These are phyloP conservation scores for Mucor irregularis DNA, from an alignment of 371 early-diverging fungal genomes.

Conservation along the genomic window DNA sequence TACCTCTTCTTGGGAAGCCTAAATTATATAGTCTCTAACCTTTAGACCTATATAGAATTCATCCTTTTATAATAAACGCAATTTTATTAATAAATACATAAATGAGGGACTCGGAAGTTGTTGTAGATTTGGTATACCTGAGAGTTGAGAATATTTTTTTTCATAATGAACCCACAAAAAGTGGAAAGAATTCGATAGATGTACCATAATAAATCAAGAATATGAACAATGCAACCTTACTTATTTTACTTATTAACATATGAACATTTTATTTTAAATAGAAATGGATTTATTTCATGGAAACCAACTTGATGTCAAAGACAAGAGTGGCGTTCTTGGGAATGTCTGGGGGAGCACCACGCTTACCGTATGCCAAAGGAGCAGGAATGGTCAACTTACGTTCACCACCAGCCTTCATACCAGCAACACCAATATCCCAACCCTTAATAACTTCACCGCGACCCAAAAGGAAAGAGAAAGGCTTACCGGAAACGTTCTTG, in stretches of 20 bases:
- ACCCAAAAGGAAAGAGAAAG: slow-evolving; percentile 88
- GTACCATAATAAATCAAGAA: not conserved
- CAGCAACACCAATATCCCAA: slow-evolving; percentile 88
- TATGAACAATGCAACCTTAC: not conserved
- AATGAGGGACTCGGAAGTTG: too few species aligned
- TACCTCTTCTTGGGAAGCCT: slow-evolving; percentile 36
- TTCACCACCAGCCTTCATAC: slow-evolving; percentile 92
- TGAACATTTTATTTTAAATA: not conserved
- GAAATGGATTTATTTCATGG: slow-evolving; percentile 23
- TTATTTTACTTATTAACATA: not conserved
- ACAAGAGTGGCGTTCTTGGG: slow-evolving; percentile 83
- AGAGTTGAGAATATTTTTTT: too few species aligned
- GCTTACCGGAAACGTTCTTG: slow-evolving; percentile 86
- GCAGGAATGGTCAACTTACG: slow-evolving; percentile 91
- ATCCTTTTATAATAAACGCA: too few species aligned
- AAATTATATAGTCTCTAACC: slow-evolving; percentile 12
- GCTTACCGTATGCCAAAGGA: slow-evolving; percentile 81
- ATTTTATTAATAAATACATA: too few species aligned
- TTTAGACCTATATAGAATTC: too few species aligned
- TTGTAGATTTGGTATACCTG: too few species aligned
- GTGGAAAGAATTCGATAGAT: too few species aligned
- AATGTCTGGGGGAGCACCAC: slow-evolving; percentile 88
- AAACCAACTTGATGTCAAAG: slow-evolving; percentile 70
- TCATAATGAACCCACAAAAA: too few species aligned
- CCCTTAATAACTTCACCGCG: slow-evolving; percentile 94